Base-by-base conservation (phyloP, 2,329 filamentous ascomycete species). In the Onygenales sp. region DNA sequence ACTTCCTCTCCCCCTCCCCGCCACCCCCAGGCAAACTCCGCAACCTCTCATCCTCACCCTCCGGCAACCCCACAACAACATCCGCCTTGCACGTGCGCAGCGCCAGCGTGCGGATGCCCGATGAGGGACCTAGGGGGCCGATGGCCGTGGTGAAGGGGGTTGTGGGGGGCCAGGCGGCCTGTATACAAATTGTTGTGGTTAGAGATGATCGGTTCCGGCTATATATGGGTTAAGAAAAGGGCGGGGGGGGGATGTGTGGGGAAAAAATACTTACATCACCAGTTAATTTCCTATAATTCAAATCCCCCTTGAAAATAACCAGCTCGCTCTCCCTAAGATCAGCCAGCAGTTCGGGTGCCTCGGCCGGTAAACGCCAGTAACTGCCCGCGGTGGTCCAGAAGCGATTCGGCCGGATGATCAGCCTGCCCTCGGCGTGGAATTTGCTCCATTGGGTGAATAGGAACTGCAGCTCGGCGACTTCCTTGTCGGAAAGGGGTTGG, bases 41-140 rank as follows among this genome's bases (percentile, higher is more conserved):
- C 51, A 97, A 74, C 67, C 84, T 82, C 72, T 96, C 90, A 64
- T 98, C 93, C 66, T 86, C 81, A 6, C 92, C 91, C 7, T 82
- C 70, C 11, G 84, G 78, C n/a, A 98, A 76, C 0, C 90, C 92
- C 31, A 96, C 93, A 0, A 97, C 89, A 6, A 94, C 88, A 66
- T 98, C 93, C 0, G 92, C 92, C 74, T 98, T 98, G 77, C 92
- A 96, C 0, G 93, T 98, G 54, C 93, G 82, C 57, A 98, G 78
- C 0, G 93, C 87, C 32, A 98, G 77, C 2, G 92, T 80, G 56
- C 95, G 90, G 53, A 97, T 70, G 1, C 89, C 90, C 0, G 89
- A 95, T 0, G 81, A 82, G 0, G 83, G 82, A 0, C 92, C 92
- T 50, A 98, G 74, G 0, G 90, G 88, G 0, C 93, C 93, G 55